Base-by-base conservation (phyloP, 441 rosid species). In the Aquilaria agallochum region DNA sequence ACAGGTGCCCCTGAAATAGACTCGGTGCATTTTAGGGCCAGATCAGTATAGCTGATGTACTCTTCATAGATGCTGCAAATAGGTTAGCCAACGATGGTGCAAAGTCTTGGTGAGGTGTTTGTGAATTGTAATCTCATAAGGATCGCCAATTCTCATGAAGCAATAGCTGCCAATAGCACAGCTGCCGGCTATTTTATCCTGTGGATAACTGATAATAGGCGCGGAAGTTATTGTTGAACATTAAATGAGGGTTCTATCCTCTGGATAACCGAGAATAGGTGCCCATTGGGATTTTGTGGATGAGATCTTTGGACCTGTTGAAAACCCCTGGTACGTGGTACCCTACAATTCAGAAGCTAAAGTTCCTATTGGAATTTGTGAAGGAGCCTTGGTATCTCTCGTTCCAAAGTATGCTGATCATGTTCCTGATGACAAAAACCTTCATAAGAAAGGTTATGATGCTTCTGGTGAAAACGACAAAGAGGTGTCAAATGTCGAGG, bases 381-480 rank as follows among this genome's bases (percentile, higher is more conserved):
- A 74, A 71, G 99, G 98, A 56, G 74, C 83, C 57, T 57, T 14
- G 47, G 72, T 95, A 65, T 88, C 99, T 11, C 88, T 85, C 74
- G 90, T 90, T 40, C 73, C 80, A 0, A 98, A 95, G 70, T 95
- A 83, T 71, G 96, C 89, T 70, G 62, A 74, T 68, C 92, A 87
- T 63, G 83, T 90, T 60, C 85, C 92, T 55, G 77, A 72, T 55
- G 85, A 88, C 63, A 75, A 84, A 80, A 85, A 80, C 67, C 77
- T 95, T 58, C 77, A 89, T 80, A 83, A 78, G 75, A 95, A 95
- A 86, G 98, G 97, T 11, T 92, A 90, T 55, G 98, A 95, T 84
- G 96, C 97, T 49, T 92, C 99, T 57, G 96, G 97, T 53, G 96
- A 92, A 64, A 79, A 92, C 62, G 98, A 95, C 60, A 98, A 95